phyloP scores from a whole-genome alignment of 2,329 filamentous ascomycete genomes.

The Metarhizium rileyi region DNA sequence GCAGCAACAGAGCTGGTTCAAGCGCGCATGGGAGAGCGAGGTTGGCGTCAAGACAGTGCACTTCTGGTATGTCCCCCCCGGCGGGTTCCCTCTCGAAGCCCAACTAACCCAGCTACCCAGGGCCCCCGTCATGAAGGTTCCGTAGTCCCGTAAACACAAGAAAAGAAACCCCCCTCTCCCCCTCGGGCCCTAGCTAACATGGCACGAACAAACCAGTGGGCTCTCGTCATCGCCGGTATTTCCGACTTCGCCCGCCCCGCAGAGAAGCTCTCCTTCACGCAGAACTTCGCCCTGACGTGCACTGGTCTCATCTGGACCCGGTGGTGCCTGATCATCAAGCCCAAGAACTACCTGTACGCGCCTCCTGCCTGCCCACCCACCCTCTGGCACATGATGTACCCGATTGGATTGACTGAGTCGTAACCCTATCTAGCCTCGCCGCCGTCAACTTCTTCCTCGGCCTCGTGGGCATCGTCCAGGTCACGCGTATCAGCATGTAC shows the following conservation, averaged over 20 bases:
- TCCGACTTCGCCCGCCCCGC: conserved; percentile 86
- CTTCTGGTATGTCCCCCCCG: conserved; percentile 67
- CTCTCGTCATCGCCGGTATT: conserved; percentile 82
- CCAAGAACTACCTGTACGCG: conserved; percentile 76
- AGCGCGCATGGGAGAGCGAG: conserved; percentile 75
- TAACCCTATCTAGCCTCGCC: conserved; percentile 53
- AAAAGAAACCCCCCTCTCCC: no score
- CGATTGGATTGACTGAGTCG: neutral
- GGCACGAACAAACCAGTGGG: conserved; percentile 59
- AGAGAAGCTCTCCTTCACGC: conserved; percentile 84
- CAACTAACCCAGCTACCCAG: conserved; percentile 32
- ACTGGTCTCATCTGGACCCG: conserved; percentile 97
- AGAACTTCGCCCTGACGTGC: conserved; percentile 81
- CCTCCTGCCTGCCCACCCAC: no score
- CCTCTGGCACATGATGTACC: no score
- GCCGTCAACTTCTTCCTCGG: conserved; percentile 98
- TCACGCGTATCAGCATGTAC: conserved; percentile 63
- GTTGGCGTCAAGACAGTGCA: conserved; percentile 88
- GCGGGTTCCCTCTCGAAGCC: neutral
- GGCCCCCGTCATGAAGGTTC: conserved; percentile 82
- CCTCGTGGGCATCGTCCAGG: conserved; percentile 74
- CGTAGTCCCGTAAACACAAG: conserved; percentile 9
- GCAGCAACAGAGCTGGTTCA: conserved; percentile 48
- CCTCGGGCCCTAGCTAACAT: neutral
- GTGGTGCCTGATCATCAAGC: conserved; percentile 97